Evolutionary conservation across 2,329 filamentous ascomycete genomes (phyloP), one percentile per base, ranked within the genome.

Genomic region (Colletotrichum godetiae): DNA sequence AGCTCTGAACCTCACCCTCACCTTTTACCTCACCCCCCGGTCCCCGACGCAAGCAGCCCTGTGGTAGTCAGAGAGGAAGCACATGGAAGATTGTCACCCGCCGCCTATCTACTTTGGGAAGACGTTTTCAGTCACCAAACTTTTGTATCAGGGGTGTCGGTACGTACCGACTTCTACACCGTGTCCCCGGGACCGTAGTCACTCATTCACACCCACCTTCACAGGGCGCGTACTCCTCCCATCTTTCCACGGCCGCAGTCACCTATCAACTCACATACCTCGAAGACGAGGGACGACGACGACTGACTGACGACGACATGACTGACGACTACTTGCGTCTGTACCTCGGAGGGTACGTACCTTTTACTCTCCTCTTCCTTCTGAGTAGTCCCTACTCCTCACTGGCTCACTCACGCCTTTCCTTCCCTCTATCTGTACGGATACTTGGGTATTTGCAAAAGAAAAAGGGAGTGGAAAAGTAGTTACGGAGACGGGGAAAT

Each of bases 211-310:
- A 57, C 56, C 42, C 37, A 42, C 19, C 37, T 19, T 22, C 64
- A 63, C 65, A 72, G 58, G 64, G 52, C 64, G 63, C 42, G 24
- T 65, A 15, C 42, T 69, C 46, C 35, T 35, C 56, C 22, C 15
- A 68, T 62, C 33, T 37, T 60, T 53, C 10, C 59, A 49, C 42
- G 42, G 42, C 42, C 19, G 42, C 42, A 58, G 63, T 62, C 62
- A 67, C 33, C 63, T 71, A 19, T 68, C 68, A 57, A 13, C 35
- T 55, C 63, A 62, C 53, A 52, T 53, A 56, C 62, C 55, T 53
- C 31, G 15, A 52, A 29, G 35, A 58, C 63, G 29, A 29, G 29
- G 22, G 64, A 52, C 22, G 35, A 58, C 19, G 53, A 64, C 61
- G 15, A 55, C 22, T 19, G 10, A 33, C 33, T 29, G 15, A 64